Evolutionary conservation across 257 asterid genomes (phyloP), one percentile per base, ranked within the genome.

Genomic region (Lithospermum erythrorhizon): DNA sequence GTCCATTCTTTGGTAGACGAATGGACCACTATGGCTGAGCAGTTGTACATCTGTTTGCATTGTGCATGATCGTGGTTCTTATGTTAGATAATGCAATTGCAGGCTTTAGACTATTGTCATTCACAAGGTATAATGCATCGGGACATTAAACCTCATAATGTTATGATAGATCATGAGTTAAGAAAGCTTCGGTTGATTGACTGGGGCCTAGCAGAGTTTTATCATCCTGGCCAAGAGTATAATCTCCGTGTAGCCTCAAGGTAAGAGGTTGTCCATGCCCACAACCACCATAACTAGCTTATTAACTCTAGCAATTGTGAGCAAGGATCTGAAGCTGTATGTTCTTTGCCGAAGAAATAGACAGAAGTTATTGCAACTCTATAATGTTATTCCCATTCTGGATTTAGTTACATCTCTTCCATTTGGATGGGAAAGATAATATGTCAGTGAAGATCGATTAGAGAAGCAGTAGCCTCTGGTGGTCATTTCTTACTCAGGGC

Each of bases 161-260:
- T 78, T 25, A 74, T 78, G 83, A 78, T 78, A 37, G 83, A 78
- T 67, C 78, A 78, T 63, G 83, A 74, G 63, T 68, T 78, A 64
- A 75, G 83, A 52, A 78, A 78, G 63, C 83, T 78, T 63, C 76
- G 80, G 11, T 61, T 78, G 71, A 78, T 78, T 16, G 83, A 78
- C 24, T 78, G 83, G 83, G 83, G 83, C 25, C 77, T 78, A 64
- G 83, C 83, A 19, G 83, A 78, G 77, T 78, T 78, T 66, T 78
- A 78, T 59, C 83, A 78, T 64, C 83, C 80, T 21, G 78, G 73
- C 22, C 71, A 74, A 70, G 78, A 74, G 55, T 74, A 78, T 57
- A 78, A 78, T 65, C 80, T 78, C 54, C 83, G 80, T 59, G 83
- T 78, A 27, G 80, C 80, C 64, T 78, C 83, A 59, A 78, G 83